Base-by-base conservation (phyloP, 2,329 filamentous ascomycete genomes). In the Periconia sp. region DNA sequence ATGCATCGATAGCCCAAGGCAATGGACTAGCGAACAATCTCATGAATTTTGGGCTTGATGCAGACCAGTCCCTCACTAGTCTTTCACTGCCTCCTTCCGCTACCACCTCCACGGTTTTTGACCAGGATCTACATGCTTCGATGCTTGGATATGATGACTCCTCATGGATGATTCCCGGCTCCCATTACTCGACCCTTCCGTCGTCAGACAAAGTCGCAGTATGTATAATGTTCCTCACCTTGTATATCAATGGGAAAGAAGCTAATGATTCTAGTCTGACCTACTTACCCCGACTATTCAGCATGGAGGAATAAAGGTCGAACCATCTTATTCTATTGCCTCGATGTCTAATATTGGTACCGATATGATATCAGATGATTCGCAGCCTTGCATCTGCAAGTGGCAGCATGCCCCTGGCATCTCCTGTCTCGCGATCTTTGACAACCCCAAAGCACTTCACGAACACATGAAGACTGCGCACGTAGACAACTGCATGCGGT, bases 381-480 rank as follows among this genome's bases (percentile, higher is more conserved):
- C 44, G 3, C 36, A 59, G 17, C 32, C 49, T 5, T 59, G 50
- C 32, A 32, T 64, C 7, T 70, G 67, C 48, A 65, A 57, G 54
- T 70, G 66, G 65, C 56, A 67, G 51, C 58, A 62, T 41, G 47
- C 43, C 9, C 59, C 59, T 4, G 52, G 52, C 10, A 22, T 60
- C 1, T 47, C 61, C 31, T 70, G 67, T 25, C 56, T 61, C 10
- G 59, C 63, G 13, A 22, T 43, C 35, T 69, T 69, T 36, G 48
- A 57, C 21, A 50, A 46, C 19, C 46, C 66, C 8, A 56, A 61
- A 37, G 52, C 53, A 6, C 60, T 70, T 1, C 67, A 70, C 43
- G 59, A 63, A 23, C 67, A 70, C 48, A 61, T 69, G 42, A 69
- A 69, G 36, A 54, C 56, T 8, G 47, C 54, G 0, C 67, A 70